Evolutionary conservation across 306 rosid genomes (phyloP), one percentile per base, ranked within the genome.

Genomic region (Leucaena leucocephala): DNA sequence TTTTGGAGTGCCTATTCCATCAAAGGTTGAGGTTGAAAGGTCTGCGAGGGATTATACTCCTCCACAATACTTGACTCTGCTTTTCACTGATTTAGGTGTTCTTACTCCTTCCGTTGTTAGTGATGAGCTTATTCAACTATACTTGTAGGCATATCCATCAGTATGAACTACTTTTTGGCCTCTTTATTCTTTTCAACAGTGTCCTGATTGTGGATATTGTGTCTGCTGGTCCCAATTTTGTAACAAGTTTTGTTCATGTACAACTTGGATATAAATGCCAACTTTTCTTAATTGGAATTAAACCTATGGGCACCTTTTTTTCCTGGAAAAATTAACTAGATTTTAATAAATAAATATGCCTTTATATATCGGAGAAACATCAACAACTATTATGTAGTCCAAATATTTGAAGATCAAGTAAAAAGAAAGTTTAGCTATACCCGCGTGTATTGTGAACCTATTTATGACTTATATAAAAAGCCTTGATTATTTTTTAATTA

Each of bases 1-100:
- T 65, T 95, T 95, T 22, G 98, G 97, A 43, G 97, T 95, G 5
- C 97, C 98, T 42, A 88, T 95, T 76, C 98, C 98, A 7, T 87
- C 92, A 78, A 95, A 92, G 87, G 98, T 92, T 64, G 98, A 95
- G 83, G 95, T 95, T 27, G 98, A 95, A 91, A 90, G 83, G 68
- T 95, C 98, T 68, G 98, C 98, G 39, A 83, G 98, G 81, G 94
- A 92, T 84, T 92, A 95, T 84, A 92, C 98, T n/a, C 98, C 98
- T 81, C 98, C 98, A 12, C 97, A 90, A 13, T 92, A 95, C 85
- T 89, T 95, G 71, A 92, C 98, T 63, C 78, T 95, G 65, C 96
- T 90, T 76, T 95, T 95, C 87, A 91, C 98, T 48, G 98, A 95
- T 84, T 84, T 95, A 84, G 98, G 98, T 39, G 94, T 95, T 82